Conservation (phyloP, 2,329 filamentous ascomycete genomes). For the Paraphaeosphaeria sporulosa region DNA sequence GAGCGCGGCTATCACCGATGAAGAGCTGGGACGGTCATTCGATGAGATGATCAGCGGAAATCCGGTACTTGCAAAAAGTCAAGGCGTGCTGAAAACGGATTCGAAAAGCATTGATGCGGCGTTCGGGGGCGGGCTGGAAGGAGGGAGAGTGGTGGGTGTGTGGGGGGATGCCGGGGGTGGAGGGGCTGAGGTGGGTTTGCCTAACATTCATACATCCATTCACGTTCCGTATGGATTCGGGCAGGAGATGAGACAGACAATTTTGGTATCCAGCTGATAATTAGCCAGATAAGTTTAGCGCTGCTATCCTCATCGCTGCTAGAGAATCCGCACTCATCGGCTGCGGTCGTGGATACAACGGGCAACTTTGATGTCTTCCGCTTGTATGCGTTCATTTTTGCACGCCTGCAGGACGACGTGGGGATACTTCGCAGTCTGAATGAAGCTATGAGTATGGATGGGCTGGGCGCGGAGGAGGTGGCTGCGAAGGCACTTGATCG, state of each 20-base stretch:
- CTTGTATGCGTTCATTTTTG: conserved; percentile 44
- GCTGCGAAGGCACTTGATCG: conserved; percentile 51
- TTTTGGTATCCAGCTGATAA: not conserved
- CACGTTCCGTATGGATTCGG: not conserved
- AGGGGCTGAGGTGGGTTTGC: conserved; percentile 23
- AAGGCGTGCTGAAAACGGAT: conserved; percentile 27
- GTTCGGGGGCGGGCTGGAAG: conserved; percentile 49
- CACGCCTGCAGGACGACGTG: conserved; percentile 24
- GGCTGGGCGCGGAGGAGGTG: conserved; percentile 29
- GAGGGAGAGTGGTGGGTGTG: conserved; percentile 35
- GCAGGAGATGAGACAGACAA: not conserved
- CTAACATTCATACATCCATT: not conserved
- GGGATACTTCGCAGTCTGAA: not conserved
- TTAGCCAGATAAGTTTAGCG: conserved; percentile 39
- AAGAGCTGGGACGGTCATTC: conserved; percentile 26
- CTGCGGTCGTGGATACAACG: conserved; percentile 56
- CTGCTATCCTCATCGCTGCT: conserved; percentile 52
- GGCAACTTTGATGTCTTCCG: conserved; percentile 55
- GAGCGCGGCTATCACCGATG: conserved; percentile 22
- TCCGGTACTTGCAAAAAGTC: conserved; percentile 1
- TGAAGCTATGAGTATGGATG: not conserved
- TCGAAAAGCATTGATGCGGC: conserved; percentile 45
- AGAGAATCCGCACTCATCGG: conserved; percentile 28
- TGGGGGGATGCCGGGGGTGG: conserved; percentile 45
- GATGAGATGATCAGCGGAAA: conserved; percentile 16